Base-by-base conservation (phyloP, 2,329 filamentous ascomycete species). In the Leptographium flavum region DNA sequence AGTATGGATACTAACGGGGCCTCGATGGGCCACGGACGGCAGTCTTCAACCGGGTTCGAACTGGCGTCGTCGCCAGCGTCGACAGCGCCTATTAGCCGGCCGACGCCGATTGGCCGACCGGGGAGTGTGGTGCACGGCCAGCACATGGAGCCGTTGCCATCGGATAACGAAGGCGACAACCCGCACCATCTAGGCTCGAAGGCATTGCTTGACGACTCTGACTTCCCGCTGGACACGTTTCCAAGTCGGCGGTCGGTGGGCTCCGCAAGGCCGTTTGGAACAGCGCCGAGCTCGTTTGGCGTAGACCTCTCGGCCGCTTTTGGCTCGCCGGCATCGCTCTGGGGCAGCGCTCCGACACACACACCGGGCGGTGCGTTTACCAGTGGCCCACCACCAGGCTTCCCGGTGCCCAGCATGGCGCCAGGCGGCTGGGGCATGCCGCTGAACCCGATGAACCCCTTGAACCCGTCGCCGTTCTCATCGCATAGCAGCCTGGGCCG, bases 71-170 rank as follows among this genome's bases (percentile, higher is more conserved):
- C 65, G 8, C 62, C 65, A 23, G 23, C 30, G 23, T 61, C 69
- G 11, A 68, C 76, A 45, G 70, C 80, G 50, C 84, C 85, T 1
- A 90, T 93, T 49, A 74, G 81, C 39, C 76, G 87, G 45, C 90
- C 88, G 23, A 77, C 84, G 22, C 90, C 90, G 1, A 95, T 96
- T 51, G 86, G 90, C 50, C 76, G 87, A 30, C 90, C 92, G 1
- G 80, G 81, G 15, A 94, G 87, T 59, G 76, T 76, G 22, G 71
- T 70, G 15, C 70, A 74, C 39, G 73, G 72, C 14, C 70, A 69
- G 38, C 65, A 66, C 42, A 55, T 55, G 40, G 47, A 55, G 48
- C 50, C 50, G 3, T 48, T 50, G 17, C 56, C 57, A 2, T 50
- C 14, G 6, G 33, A 17, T 10, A 79, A 81, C 19, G 86, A 90